These are phyloP conservation scores for Auriscalpium microsporum DNA, from an alignment of 768 basidiomycete genomes.

Conservation along the genomic window DNA sequence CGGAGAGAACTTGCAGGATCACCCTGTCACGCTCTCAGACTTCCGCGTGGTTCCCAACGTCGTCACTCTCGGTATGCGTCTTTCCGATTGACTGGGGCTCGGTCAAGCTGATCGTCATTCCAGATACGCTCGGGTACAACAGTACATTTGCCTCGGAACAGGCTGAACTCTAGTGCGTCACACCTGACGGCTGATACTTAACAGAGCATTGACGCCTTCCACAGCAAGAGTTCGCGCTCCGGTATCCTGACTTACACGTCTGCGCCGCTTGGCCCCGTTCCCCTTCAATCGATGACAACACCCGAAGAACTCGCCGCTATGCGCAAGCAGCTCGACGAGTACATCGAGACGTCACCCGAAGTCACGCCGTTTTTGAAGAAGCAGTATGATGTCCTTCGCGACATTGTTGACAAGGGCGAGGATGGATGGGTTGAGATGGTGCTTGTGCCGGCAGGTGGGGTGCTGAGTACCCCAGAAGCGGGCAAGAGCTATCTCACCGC, in stretches of 20 bases:
- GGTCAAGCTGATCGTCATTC: background rate
- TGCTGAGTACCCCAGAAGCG: slow-evolving; percentile 3
- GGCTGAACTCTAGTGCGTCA: slow-evolving; percentile 6
- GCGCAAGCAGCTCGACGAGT: slow-evolving; percentile 7
- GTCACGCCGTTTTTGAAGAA: slow-evolving; percentile 8
- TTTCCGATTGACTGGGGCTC: background rate
- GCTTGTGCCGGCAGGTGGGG: slow-evolving; percentile 10
- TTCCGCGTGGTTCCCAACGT: slow-evolving; percentile 6
- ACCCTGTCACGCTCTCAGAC: slow-evolving; percentile 13
- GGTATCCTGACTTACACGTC: slow-evolving; percentile 11
- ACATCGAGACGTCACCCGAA: background rate
- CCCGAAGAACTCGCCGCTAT: slow-evolving; percentile 8
- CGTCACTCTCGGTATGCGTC: slow-evolving; percentile 9
- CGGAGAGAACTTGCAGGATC: slow-evolving; percentile 14
- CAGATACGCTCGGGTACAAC: slow-evolving; percentile 8
- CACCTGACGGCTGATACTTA: no score
- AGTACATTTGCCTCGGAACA: slow-evolving; percentile 8
- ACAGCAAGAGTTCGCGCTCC: slow-evolving; percentile 1
- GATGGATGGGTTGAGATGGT: slow-evolving; percentile 13
- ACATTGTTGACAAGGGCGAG: slow-evolving; percentile 9
- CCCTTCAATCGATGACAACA: slow-evolving; percentile 9
- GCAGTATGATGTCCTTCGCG: slow-evolving; percentile 9
- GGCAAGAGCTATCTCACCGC: slow-evolving; percentile 10
- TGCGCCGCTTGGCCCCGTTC: slow-evolving; percentile 5
- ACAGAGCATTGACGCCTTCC: no score